Evolutionary conservation across 2,329 filamentous ascomycete species (phyloP).

Genomic region (Tolypocladium inflatum): DNA sequence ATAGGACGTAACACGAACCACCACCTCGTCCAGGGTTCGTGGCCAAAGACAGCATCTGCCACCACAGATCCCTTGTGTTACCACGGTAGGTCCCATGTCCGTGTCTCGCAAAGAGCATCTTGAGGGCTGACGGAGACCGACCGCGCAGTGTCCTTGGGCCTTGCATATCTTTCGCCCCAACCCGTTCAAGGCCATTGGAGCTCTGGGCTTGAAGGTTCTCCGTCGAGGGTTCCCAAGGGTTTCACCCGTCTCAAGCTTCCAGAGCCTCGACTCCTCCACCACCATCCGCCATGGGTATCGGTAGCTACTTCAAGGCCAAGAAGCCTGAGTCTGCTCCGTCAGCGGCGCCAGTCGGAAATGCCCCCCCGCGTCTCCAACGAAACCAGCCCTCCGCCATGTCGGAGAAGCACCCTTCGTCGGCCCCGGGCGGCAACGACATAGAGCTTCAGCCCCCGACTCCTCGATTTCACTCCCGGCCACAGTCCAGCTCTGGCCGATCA

Average conservation of each 20-base stretch:
- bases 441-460: constrained; percentile 40
- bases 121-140: background rate
- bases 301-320: constrained; percentile 51
- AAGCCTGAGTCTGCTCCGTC: constrained; percentile 7
- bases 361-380: constrained; percentile 9
- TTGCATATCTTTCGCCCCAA: background rate
- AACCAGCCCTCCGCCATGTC: constrained; percentile 17
- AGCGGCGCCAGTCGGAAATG: constrained; percentile 8
- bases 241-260: background rate
- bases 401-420: constrained; percentile 25
- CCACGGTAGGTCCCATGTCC: background rate
- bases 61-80: too few species aligned
- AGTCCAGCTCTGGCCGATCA: constrained; percentile 37
- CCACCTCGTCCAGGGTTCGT: background rate
- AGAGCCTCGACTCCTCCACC: background rate
- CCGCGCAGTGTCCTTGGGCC: background rate
- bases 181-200: background rate
- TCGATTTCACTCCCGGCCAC: constrained; percentile 15
- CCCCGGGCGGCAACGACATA: constrained; percentile 27
- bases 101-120: background rate
- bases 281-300: constrained; percentile 44
- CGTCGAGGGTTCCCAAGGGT: background rate
- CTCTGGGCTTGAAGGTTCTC: background rate
- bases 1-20: background rate
- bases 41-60: too few species aligned